phyloP scores from a whole-genome alignment of 2,329 filamentous ascomycete species.

The Exophiala sp. region DNA sequence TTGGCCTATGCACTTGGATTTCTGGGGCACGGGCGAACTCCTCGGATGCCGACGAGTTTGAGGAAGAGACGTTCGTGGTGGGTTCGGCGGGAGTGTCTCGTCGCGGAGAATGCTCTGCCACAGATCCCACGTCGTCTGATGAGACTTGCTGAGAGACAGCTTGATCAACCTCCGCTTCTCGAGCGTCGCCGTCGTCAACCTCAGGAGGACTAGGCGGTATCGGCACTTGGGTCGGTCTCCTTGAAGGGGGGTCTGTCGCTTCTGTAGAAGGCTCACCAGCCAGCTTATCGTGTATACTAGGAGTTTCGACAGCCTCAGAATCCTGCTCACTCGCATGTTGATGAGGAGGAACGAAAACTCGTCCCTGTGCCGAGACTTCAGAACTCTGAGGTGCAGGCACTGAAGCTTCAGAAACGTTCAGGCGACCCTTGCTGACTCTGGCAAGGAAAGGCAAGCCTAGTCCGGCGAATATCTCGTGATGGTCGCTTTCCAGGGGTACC shows the following conservation, averaged over 20 bases:
- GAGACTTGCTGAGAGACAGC: neutral
- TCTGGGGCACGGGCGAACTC: neutral
- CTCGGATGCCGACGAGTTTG: neutral
- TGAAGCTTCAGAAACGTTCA: conserved; percentile 23
- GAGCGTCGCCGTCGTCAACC: neutral
- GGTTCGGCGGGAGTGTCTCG: neutral
- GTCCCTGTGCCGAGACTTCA: conserved; percentile 16
- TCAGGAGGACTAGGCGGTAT: neutral
- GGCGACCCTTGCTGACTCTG: conserved; percentile 15
- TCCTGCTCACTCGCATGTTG: conserved; percentile 4
- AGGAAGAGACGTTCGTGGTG: neutral
- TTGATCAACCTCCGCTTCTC: neutral
- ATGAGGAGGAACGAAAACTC: conserved; percentile 17
- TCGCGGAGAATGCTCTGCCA: neutral
- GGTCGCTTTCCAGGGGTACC: conserved; percentile 1
- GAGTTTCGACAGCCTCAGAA: conserved; percentile 3
- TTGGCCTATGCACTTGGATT: conserved; percentile 21
- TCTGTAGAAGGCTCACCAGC: neutral
- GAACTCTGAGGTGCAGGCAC: conserved; percentile 13
- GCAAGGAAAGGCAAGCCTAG: conserved; percentile 14
- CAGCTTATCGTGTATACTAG: neutral
- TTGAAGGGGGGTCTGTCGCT: neutral
- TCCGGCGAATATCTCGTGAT: conserved; percentile 9
- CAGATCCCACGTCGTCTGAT: neutral
- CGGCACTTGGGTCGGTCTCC: neutral